Conservation (phyloP, 106 monocot species). For the Dactylorhiza incarnata region DNA sequence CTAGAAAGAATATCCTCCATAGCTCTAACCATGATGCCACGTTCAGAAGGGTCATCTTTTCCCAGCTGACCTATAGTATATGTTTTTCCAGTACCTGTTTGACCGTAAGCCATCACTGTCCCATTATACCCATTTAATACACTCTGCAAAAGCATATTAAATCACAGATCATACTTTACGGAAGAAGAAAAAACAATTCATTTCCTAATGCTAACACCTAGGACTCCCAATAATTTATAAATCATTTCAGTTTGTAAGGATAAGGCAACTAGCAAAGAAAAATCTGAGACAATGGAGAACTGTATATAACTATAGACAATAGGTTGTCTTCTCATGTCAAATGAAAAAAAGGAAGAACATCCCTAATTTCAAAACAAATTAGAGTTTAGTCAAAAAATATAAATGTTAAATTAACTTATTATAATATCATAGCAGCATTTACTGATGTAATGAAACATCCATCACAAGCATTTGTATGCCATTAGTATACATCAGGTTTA, state of each 20-base stretch:
- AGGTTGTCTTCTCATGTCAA: no score
- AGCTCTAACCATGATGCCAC: conserved; percentile 79
- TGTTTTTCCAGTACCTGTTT: conserved; percentile 74
- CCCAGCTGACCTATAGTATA: conserved; percentile 60
- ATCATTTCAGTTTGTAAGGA: no score
- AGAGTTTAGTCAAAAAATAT: no score
- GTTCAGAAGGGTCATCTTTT: conserved; percentile 62
- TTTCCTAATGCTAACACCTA: not conserved
- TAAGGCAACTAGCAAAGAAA: not conserved
- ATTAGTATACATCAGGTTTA: not conserved
- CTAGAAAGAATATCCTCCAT: conserved; percentile 58
- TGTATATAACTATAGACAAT: not conserved
- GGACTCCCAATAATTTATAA: no score
- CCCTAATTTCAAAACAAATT: no score
- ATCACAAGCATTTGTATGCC: not conserved
- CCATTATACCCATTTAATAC: conserved; percentile 79
- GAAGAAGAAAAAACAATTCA: not conserved
- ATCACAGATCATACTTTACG: not conserved
- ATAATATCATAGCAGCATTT: not conserved
- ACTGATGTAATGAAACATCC: not conserved
- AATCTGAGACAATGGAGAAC: not conserved
- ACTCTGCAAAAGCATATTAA: conserved; percentile 43
- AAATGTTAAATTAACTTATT: no score
- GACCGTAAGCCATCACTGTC: conserved; percentile 85
- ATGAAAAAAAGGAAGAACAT: no score